Evolutionary conservation across 805 yeast genomes (phyloP), one percentile per base, ranked within the genome.

Genomic region (Torulaspora franciscae): DNA sequence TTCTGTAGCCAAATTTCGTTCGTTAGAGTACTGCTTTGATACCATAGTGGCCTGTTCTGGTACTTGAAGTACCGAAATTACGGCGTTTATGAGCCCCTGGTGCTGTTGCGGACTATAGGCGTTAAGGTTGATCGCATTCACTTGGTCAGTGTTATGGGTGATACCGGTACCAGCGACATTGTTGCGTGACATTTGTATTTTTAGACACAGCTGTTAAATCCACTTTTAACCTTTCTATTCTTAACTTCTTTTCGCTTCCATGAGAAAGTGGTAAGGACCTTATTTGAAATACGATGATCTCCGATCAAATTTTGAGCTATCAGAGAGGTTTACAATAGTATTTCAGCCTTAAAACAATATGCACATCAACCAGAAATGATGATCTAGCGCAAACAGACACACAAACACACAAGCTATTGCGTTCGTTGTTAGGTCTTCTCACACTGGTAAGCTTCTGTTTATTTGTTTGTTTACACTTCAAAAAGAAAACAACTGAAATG

Each of bases 11-110:
- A 71, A 61, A 43, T 70, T 84, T 49, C 79, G 78, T 41, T 81
- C 87, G 64, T 93, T 93, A 45, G 91, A 79, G 61, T 77, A 86
- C 22, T 70, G 75, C 37, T 69, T 70, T 9, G 95, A 78, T 5
- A 90, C 98, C 50, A 78, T 77, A 1, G 96, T 88, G 15, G 73
- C 73, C 33, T 85, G 85, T 22, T 80, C 81, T 0, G 98, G 96
- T 9, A 74, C 70, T 9, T 77, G 74, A 45, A 93, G 71, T 8
- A 79, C 73, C 19, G 85, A 74, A 26, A 88, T 85, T 15, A 90
- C 86, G 14, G 83, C 81, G 61, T 87, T 84, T 38, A 85, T 77
- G 45, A 83, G 68, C 37, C 84, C 88, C 76, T 46, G 66, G 45
- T 44, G 68, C 46, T 45, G 61, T 34, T 66, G 62, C 34, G 43